Conservation (phyloP, 2,329 filamentous ascomycete genomes). For the Penicillium concentricum region DNA sequence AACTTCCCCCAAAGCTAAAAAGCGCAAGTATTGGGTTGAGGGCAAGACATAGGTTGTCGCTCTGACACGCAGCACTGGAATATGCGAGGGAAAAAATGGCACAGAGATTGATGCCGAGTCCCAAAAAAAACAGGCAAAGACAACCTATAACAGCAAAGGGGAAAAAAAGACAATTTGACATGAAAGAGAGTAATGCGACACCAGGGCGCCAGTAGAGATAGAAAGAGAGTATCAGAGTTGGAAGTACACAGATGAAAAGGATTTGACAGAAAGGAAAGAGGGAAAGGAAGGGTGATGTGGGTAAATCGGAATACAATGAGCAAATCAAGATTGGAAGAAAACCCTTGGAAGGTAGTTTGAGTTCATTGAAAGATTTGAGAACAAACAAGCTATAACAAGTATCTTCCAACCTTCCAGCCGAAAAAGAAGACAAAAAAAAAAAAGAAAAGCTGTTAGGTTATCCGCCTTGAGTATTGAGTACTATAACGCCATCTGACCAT, state of each 20-base stretch:
- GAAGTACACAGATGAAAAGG: slow-evolving; percentile 6
- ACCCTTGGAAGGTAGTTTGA: background rate
- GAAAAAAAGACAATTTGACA: slow-evolving; percentile 22
- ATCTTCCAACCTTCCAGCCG: slow-evolving; percentile 4
- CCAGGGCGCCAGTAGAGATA: background rate
- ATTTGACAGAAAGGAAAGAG: background rate
- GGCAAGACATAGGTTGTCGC: background rate
- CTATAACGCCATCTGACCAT: slow-evolving; percentile 39
- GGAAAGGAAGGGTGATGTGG: background rate
- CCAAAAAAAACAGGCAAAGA: slow-evolving; percentile 3
- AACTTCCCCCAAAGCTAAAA: background rate
- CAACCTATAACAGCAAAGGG: slow-evolving; percentile 9
- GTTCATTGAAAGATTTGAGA: slow-evolving; percentile 12
- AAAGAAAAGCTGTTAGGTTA: slow-evolving; percentile 19
- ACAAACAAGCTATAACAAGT: slow-evolving; percentile 8
- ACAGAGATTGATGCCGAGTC: background rate
- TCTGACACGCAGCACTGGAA: background rate
- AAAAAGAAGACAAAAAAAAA: slow-evolving; percentile 12
- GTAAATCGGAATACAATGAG: background rate
- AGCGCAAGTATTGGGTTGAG: background rate
- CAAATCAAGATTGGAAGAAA: background rate
- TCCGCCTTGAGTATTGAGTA: slow-evolving; percentile 36
- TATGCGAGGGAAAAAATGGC: background rate
- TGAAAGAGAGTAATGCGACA: slow-evolving; percentile 15
- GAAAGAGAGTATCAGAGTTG: slow-evolving; percentile 8